These are phyloP conservation scores for Phytophthora quininea DNA, from an alignment of 352 stramenopile genomes.

Conservation along the genomic window DNA sequence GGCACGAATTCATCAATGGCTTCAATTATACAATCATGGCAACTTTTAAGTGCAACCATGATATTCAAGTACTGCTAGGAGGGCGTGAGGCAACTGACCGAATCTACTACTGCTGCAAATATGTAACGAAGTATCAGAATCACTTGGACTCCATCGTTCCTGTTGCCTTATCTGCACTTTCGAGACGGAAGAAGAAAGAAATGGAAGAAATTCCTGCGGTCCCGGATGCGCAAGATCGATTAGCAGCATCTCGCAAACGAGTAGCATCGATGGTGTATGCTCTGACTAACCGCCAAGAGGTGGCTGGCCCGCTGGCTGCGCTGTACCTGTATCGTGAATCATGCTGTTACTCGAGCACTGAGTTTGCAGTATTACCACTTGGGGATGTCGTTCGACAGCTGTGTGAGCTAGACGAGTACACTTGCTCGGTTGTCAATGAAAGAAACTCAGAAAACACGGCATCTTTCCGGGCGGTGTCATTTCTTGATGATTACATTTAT, in stretches of 20 bases:
- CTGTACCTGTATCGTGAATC: background rate
- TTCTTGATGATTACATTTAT: background rate
- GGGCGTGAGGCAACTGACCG: background rate
- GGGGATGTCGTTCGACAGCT: background rate
- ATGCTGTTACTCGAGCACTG: slow-evolving; percentile 3
- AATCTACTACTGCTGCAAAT: slow-evolving; percentile 7
- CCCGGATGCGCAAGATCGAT: background rate
- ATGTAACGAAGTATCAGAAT: slow-evolving; percentile 5
- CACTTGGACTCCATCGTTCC: background rate
- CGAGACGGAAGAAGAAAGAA: background rate
- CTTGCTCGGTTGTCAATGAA: background rate
- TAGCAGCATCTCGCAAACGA: background rate
- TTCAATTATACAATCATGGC: slow-evolving; percentile 1
- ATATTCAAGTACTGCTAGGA: slow-evolving; percentile 3
- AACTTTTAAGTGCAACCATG: slow-evolving; percentile 1
- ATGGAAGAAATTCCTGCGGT: background rate
- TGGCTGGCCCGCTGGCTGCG: background rate
- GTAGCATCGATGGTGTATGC: slow-evolving; percentile 7
- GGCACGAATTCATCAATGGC: background rate
- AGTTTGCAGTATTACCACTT: background rate
- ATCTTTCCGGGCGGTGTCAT: background rate
- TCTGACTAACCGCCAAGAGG: slow-evolving; percentile 2
- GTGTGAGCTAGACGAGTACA: background rate
- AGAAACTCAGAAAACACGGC: background rate
- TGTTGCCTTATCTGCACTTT: slow-evolving; percentile 3